A percentile compares a stretch with the other conserved stretches of the same genome.
These are phyloP conservation scores for Entomortierella lignicola DNA, from an alignment of 192 early-diverging fungal genomes.

Conservation along the genomic window DNA sequence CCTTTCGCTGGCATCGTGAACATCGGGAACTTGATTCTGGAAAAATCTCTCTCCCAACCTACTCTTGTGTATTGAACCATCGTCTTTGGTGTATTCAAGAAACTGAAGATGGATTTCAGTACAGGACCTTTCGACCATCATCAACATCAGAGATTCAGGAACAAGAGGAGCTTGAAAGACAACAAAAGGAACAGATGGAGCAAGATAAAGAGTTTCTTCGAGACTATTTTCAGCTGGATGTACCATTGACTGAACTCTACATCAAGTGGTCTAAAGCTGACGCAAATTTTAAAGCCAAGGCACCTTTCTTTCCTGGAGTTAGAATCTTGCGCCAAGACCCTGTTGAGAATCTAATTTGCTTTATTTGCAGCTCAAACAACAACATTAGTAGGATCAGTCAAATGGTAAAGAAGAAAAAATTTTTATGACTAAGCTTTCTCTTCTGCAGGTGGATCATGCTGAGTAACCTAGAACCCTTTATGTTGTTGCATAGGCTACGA, in stretches of 20 bases:
- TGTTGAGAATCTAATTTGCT: constrained; percentile 87
- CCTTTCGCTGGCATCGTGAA: constrained; percentile 86
- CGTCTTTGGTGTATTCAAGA: constrained; percentile 39
- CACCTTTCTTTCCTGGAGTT: constrained; percentile 68
- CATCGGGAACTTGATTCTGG: constrained; percentile 72
- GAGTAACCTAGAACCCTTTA: not conserved
- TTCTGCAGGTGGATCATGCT: no score
- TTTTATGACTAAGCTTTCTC: no score
- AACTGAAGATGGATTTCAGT: constrained; percentile 37
- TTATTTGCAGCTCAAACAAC: constrained; percentile 96
- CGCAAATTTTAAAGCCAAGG: constrained; percentile 73
- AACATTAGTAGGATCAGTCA: constrained; percentile 91
- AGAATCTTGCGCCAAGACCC: constrained; percentile 87
- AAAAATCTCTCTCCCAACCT: constrained; percentile 45
- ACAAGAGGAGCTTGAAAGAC: constrained; percentile 13
- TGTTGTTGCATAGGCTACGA: constrained; percentile 50
- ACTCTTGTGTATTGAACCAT: constrained; percentile 34
- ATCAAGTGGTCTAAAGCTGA: constrained; percentile 69
- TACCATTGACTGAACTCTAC: constrained; percentile 69
- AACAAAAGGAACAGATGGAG: constrained; percentile 12
- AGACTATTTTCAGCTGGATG: constrained; percentile 91
- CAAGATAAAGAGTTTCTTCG: constrained; percentile 55
- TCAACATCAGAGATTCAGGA: constrained; percentile 8
- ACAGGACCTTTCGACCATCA: constrained; percentile 58
- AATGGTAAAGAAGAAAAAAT: constrained; percentile 66